Base-by-base conservation (phyloP, 441 rosid species). In the Populus hybrid region DNA sequence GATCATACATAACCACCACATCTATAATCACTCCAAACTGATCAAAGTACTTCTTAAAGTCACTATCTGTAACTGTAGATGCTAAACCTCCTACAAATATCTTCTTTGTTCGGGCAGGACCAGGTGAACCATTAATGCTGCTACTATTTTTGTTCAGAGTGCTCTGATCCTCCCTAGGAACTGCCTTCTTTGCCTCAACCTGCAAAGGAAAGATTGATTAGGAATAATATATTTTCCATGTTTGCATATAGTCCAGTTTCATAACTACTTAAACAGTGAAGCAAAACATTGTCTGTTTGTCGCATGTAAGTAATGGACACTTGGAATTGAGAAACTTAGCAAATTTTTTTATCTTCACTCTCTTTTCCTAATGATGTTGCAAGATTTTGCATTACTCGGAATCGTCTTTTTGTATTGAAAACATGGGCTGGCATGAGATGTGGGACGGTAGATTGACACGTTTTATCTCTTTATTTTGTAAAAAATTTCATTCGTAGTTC, bases 101-200 rank as follows among this genome's bases (percentile, higher is more conserved):
- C 90, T 95, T 95, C 86, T 92, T 88, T 18, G 99, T 90, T 32
- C 91, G 95, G 53, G 85, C 91, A 73, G 92, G 92, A 87, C 94
- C 91, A 24, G 97, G 97, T 68, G 97, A 93, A 32, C 97, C 97
- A 30, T 89, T 93, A 73, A 91, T 84, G 87, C 93, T 90, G 78
- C 84, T 82, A 78, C 77, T 88, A 89, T 80, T 90, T 84, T 91
- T 89, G 76, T 79, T 88, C 69, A 88, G 75, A 82, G 87, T 83
- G 80, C 82, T 91, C 67, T 92, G 99, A 79, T 93, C 99, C 81
- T 93, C 99, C 87, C 98, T 90, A 3, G 97, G 99, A 82, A 93
- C 97, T 75, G 99, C 99, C 72, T 88, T 94, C 84, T 95, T 95
- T 38, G 99, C 99, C 90, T 95, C 99, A 30, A 95, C 99, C 99